Percentiles rank a stretch among this genome's conserved stretches.
phyloP scores from a whole-genome alignment of 371 early-diverging fungal genomes.

The Parasitella parasitica region DNA sequence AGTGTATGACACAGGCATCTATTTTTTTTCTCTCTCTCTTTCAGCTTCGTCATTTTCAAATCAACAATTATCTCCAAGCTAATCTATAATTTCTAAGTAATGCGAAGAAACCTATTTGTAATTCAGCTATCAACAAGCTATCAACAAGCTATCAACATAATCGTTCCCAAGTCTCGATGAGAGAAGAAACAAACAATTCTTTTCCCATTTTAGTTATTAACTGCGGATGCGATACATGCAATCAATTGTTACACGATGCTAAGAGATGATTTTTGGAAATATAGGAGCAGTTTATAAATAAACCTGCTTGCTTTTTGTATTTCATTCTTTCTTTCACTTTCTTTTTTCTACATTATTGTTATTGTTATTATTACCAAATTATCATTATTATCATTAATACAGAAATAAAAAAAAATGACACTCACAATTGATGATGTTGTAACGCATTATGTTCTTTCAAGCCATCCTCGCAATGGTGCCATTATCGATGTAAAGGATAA shows the following conservation, averaged over 20 bases:
- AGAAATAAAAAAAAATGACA: conserved; percentile 14
- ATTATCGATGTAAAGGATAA: conserved; percentile 43
- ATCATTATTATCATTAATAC: too few relatives aligned
- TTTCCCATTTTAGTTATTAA: conserved; percentile 16
- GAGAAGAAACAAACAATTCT: background rate
- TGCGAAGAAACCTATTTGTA: too few relatives aligned
- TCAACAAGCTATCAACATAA: too few relatives aligned
- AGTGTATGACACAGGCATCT: too few relatives aligned
- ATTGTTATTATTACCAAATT: too few relatives aligned
- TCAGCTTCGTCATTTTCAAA: background rate
- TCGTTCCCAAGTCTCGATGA: too few relatives aligned
- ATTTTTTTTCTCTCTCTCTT: background rate
- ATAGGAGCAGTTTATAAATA: background rate
- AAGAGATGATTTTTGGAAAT: conserved; percentile 2
- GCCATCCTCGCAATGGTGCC: conserved; percentile 39
- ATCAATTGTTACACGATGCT: conserved; percentile 3
- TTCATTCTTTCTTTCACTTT: conserved; percentile 5
- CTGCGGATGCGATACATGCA: conserved; percentile 8
- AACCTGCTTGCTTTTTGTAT: conserved; percentile 1
- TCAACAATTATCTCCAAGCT: background rate
- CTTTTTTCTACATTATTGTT: background rate
- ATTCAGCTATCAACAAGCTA: too few relatives aligned
- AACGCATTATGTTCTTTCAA: conserved; percentile 34
- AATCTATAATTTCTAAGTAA: too few relatives aligned
- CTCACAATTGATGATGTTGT: conserved; percentile 31